A percentile compares a stretch with the other conserved stretches of the same genome.
phyloP scores from a whole-genome alignment of 2,329 filamentous ascomycete species.

The Onygenales sp. region DNA sequence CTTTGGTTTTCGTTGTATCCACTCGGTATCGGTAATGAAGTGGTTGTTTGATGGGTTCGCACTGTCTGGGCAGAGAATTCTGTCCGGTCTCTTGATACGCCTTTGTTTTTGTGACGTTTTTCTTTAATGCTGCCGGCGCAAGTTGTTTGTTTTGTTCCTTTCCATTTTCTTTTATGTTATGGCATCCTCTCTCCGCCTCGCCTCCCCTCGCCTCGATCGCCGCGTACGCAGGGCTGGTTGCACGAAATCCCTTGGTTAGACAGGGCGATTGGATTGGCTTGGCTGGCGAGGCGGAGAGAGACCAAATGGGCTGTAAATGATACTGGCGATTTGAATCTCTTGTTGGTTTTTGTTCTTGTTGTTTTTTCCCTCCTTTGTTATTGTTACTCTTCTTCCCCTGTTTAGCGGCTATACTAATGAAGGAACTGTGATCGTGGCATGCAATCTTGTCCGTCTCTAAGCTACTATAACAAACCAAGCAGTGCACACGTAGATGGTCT shows the following conservation, averaged over 20 bases:
- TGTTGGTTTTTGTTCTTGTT: background rate
- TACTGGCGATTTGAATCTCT: background rate
- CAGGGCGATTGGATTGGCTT: too few relatives aligned
- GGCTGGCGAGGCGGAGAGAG: background rate
- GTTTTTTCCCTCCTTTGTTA: background rate
- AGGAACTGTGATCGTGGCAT: background rate
- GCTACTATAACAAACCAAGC: too few relatives aligned
- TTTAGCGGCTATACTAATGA: conserved; percentile 3
- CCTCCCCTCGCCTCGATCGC: background rate
- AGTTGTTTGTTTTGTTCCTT: background rate
- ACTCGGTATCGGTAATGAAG: background rate
- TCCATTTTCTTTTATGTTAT: background rate
- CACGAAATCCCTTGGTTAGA: too few relatives aligned
- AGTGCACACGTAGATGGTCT: too few relatives aligned
- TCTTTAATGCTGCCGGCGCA: background rate
- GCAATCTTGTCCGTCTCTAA: too few relatives aligned
- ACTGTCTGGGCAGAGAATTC: background rate
- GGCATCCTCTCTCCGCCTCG: background rate
- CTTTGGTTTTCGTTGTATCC: background rate
- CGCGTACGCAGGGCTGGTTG: too few relatives aligned
- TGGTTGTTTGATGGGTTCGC: background rate
- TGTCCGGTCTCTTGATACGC: background rate
- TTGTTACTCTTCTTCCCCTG: background rate
- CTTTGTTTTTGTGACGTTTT: conserved; percentile 1
- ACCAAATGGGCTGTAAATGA: background rate